These are phyloP conservation scores for Elymus sibiricus DNA, from an alignment of 176 grass and related monocot genomes.

Conservation along the genomic window DNA sequence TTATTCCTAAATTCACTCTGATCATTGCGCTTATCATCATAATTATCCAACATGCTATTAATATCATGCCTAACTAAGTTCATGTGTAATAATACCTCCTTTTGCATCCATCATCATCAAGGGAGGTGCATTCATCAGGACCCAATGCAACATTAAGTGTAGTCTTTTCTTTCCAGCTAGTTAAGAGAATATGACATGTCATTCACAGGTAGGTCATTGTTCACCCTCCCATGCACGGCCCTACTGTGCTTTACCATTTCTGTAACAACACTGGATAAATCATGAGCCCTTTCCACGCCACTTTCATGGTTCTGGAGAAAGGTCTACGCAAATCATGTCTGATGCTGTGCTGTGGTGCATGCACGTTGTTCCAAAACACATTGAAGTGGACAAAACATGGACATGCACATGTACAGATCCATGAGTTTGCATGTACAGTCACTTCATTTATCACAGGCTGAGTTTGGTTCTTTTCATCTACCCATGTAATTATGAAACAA, in stretches of 20 bases:
- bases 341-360: background rate
- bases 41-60: slow-evolving; percentile 1
- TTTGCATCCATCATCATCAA: background rate
- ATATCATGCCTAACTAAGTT: background rate
- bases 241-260: slow-evolving; percentile 37
- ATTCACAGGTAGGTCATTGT: background rate
- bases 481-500: background rate
- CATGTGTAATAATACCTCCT: background rate
- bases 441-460: slow-evolving; percentile 19
- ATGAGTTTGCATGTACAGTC: slow-evolving; percentile 5
- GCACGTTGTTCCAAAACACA: slow-evolving; percentile 21
- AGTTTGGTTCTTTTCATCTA: background rate
- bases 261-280: slow-evolving; percentile 32
- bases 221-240: slow-evolving; percentile 12
- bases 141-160: slow-evolving; percentile 11
- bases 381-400: slow-evolving; percentile 24
- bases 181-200: slow-evolving; percentile 24
- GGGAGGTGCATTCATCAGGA: background rate
- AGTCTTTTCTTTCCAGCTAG: slow-evolving; percentile 16
- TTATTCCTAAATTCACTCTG: background rate
- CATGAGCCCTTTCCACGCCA: slow-evolving; percentile 11
- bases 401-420: slow-evolving; percentile 2
- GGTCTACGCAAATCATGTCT: slow-evolving; percentile 19
- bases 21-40: background rate
- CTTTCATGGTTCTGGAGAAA: slow-evolving; percentile 39